Percentiles rank a stretch among this genome's conserved stretches.
phyloP scores from a whole-genome alignment of 2,329 filamentous ascomycete species.

The Thielaviopsis cerberus region DNA sequence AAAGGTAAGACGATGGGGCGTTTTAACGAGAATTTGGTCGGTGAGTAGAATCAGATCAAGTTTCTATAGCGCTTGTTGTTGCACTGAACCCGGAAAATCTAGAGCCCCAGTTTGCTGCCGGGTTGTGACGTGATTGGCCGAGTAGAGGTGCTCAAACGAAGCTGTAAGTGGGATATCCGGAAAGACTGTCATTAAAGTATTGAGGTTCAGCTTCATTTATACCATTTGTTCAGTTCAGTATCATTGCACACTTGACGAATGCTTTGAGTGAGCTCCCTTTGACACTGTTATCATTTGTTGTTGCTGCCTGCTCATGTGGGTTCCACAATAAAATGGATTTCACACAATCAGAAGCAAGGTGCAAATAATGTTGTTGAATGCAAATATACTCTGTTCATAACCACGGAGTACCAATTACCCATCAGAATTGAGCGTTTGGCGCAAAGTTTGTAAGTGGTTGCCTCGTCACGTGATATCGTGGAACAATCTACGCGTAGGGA shows the following conservation, averaged over 20 bases:
- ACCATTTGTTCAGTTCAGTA: no score
- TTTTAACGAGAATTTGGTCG: no score
- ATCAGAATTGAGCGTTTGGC: neutral
- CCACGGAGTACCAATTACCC: no score
- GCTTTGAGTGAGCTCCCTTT: no score
- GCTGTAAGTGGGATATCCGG: neutral
- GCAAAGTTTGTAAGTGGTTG: neutral
- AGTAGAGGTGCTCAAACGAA: neutral
- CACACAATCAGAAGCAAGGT: neutral
- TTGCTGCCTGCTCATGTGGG: neutral
- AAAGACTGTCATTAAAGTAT: neutral
- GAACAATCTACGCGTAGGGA: slow-evolving; percentile 4
- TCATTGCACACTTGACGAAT: no score
- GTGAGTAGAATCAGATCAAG: neutral
- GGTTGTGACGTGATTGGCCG: neutral
- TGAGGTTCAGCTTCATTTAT: neutral
- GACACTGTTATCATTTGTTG: neutral
- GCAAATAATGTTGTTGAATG: neutral
- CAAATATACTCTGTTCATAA: no score
- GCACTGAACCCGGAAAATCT: neutral
- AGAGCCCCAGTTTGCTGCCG: neutral
- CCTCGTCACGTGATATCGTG: slow-evolving; percentile 11
- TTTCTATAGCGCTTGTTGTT: neutral
- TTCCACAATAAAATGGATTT: neutral
- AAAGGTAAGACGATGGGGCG: no score